phyloP scores from a whole-genome alignment of 2,329 filamentous ascomycete genomes.

The Fusarium nodosum region DNA sequence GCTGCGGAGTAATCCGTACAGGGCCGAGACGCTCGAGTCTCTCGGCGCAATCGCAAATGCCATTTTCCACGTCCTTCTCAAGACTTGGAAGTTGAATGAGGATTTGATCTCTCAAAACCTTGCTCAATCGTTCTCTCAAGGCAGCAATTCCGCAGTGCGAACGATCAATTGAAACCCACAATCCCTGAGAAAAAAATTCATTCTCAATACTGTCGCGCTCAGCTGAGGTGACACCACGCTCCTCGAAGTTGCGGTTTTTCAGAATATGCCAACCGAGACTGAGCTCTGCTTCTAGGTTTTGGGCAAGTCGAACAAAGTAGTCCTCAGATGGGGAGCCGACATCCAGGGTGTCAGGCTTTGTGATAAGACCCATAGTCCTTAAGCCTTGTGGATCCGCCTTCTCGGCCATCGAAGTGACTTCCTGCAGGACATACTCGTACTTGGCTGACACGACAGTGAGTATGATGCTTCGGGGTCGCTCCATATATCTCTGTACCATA shows the following conservation, averaged over 20 bases:
- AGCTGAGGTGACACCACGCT: slow-evolving; percentile 46
- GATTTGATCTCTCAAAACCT: slow-evolving; percentile 64
- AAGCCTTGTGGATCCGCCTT: slow-evolving; percentile 45
- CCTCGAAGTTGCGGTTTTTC: slow-evolving; percentile 44
- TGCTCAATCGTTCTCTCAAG: slow-evolving; percentile 64
- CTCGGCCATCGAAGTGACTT: slow-evolving; percentile 63
- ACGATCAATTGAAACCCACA: slow-evolving; percentile 56
- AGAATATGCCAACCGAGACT: slow-evolving; percentile 68
- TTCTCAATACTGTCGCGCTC: slow-evolving; percentile 58
- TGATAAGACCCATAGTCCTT: slow-evolving; percentile 69
- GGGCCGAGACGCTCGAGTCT: slow-evolving; percentile 63
- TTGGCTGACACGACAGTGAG: slow-evolving; percentile 70
- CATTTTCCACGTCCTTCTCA: slow-evolving; percentile 41
- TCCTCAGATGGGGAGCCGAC: slow-evolving; percentile 52
- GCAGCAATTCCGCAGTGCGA: slow-evolving; percentile 62
- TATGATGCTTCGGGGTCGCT: slow-evolving; percentile 68
- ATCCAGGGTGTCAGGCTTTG: slow-evolving; percentile 64
- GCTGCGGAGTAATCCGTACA: slow-evolving; percentile 58
- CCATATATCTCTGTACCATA: slow-evolving; percentile 70
- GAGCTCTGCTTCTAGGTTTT: slow-evolving; percentile 62
- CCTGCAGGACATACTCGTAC: slow-evolving; percentile 70
- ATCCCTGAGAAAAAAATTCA: slow-evolving; percentile 59
- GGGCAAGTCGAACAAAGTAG: slow-evolving; percentile 61
- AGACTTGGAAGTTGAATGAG: slow-evolving; percentile 59
- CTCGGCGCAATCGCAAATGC: slow-evolving; percentile 58